A percentile compares a stretch with the other conserved stretches of the same genome.
These are phyloP conservation scores for Sporothrix phasma DNA, from an alignment of 2,329 filamentous ascomycete species.

Conservation along the genomic window DNA sequence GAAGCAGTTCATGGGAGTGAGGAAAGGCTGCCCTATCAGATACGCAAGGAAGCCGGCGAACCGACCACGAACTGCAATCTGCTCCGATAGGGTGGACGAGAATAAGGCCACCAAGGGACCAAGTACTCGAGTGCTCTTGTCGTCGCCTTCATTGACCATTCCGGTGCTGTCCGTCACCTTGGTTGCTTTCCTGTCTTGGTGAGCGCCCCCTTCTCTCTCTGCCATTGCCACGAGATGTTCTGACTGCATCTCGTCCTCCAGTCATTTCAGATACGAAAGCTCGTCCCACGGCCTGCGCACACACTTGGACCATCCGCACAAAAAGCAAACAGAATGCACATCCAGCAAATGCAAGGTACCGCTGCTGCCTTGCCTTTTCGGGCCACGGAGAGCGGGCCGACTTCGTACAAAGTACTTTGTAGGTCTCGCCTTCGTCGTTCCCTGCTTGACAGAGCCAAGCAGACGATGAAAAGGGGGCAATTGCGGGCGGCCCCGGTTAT, in stretches of 20 bases:
- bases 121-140: not conserved
- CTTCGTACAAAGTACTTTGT: too few relatives aligned
- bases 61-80: not conserved
- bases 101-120: not conserved
- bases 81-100: not conserved
- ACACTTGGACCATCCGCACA: not conserved
- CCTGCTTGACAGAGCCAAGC: not conserved
- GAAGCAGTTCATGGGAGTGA: not conserved
- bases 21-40: not conserved
- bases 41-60: not conserved
- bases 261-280: too few relatives aligned
- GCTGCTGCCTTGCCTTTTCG: not conserved
- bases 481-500: not conserved
- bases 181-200: not conserved
- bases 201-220: not conserved
- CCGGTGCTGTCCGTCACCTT: not conserved
- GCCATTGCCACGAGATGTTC: not conserved
- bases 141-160: not conserved
- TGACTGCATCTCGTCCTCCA: too few relatives aligned
- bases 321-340: not conserved
- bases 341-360: not conserved
- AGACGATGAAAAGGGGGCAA: not conserved
- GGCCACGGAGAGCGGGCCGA: not conserved
- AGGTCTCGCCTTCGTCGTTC: not conserved
- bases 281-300: not conserved